Percentiles rank a stretch among this genome's conserved stretches.
Conservation (phyloP, 2,329 filamentous ascomycete genomes). For the Penicillium polonicum region DNA sequence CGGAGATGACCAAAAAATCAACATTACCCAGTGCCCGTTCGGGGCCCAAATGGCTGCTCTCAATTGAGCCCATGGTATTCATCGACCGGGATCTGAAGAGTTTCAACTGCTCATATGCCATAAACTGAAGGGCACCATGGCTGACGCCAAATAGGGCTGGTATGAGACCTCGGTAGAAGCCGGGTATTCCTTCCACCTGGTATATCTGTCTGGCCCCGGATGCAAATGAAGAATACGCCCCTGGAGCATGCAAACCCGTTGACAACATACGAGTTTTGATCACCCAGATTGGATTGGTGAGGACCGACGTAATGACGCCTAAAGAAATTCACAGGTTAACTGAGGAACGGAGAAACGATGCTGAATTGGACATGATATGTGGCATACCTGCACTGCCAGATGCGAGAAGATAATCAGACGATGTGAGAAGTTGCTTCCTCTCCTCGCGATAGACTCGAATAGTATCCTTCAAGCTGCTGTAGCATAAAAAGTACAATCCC, state of each 20-base stretch:
- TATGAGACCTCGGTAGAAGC: constrained; percentile 84
- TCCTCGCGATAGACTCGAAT: constrained; percentile 45
- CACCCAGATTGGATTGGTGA: constrained; percentile 97
- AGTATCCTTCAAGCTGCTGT: constrained; percentile 59
- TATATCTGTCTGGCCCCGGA: constrained; percentile 68
- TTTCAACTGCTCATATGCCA: constrained; percentile 81
- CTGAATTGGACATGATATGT: neutral
- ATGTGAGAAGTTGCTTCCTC: constrained; percentile 47
- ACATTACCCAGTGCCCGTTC: constrained; percentile 59
- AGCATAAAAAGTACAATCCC: constrained; percentile 87
- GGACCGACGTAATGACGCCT: constrained; percentile 72
- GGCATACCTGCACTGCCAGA: constrained; percentile 60
- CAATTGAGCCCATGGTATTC: constrained; percentile 27
- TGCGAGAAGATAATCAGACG: constrained; percentile 76
- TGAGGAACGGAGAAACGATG: neutral
- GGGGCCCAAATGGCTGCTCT: constrained; percentile 21
- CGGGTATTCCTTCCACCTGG: constrained; percentile 67
- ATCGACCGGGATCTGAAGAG: constrained; percentile 54
- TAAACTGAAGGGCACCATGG: constrained; percentile 93
- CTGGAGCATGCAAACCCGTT: constrained; percentile 68
- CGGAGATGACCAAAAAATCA: constrained; percentile 78
- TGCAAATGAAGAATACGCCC: constrained; percentile 78
- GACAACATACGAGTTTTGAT: constrained; percentile 97
- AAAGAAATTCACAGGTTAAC: constrained; percentile 1
- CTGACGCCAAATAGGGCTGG: constrained; percentile 82